These are phyloP conservation scores for Lepidium sativum DNA, from an alignment of 345 rosid species.

Conservation along the genomic window DNA sequence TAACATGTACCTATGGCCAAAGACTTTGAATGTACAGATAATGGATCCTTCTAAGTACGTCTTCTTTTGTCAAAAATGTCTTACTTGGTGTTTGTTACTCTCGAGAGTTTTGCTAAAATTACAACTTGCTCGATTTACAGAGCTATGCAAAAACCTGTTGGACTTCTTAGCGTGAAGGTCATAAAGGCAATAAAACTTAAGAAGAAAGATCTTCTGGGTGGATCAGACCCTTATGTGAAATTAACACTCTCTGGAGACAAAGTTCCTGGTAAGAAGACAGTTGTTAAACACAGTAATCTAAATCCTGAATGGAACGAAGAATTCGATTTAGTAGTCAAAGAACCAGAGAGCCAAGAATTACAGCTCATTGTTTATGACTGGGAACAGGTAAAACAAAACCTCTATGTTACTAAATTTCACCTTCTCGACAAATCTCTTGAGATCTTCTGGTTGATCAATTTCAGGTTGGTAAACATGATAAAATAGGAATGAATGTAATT, in stretches of 20 bases:
- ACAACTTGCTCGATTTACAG: conserved; percentile 22
- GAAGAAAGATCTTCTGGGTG: conserved; percentile 77
- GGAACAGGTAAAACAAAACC: conserved; percentile 74
- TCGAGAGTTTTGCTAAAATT: background rate
- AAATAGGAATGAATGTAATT: conserved; percentile 79
- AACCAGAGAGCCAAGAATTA: conserved; percentile 65
- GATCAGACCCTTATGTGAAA: conserved; percentile 90
- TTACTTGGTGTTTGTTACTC: background rate
- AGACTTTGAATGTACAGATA: conserved; percentile 63
- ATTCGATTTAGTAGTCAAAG: conserved; percentile 60
- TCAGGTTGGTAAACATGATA: conserved; percentile 82
- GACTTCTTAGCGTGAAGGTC: conserved; percentile 67
- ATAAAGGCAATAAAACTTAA: conserved; percentile 68
- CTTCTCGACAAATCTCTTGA: background rate
- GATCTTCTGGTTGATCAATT: background rate
- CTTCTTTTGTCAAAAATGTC: background rate
- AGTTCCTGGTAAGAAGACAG: conserved; percentile 52
- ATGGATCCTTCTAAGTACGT: conserved; percentile 74
- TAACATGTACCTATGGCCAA: conserved; percentile 96
- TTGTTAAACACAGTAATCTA: too few relatives aligned
- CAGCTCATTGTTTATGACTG: conserved; percentile 68
- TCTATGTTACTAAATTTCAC: background rate
- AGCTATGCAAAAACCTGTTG: conserved; percentile 74
- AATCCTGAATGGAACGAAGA: too few relatives aligned
- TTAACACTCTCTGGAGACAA: conserved; percentile 75